Base-by-base conservation (phyloP, 2,329 filamentous ascomycete species). In the Ophiostoma sp. region DNA sequence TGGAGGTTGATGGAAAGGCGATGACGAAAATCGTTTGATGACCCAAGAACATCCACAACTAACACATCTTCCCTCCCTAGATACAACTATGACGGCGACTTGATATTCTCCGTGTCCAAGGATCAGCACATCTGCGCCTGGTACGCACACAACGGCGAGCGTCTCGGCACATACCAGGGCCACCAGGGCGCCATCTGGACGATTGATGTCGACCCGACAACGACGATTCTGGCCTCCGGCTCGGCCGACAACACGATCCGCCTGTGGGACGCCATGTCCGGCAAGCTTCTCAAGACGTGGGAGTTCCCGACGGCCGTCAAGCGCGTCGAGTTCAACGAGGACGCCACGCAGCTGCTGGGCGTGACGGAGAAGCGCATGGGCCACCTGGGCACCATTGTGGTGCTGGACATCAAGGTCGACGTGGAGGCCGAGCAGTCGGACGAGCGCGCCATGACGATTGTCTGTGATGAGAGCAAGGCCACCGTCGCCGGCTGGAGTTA, bases 361-460 rank as follows among this genome's bases (percentile, higher is more conserved):
- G 95, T 99, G 76, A 99, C 96, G 71, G 96, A 99, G 87, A 97
- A 98, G 92, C 94, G 96, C 80, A 97, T 97, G 90, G 96, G 96
- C 78, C 95, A 94, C 85, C 88, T 98, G 77, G 94, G 93, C 81
- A 97, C 95, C 78, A 98, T 99, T 80, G 91, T 95, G 76, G 94
- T 98, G 76, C 89, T 97, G 81, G 93, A 97, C 82, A 92, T 99
- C 87, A 91, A 90, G 83, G 89, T 91, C 77, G 94, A 97, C 81
- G 88, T 93, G 76, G 87, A 95, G 76, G 93, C 91, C 76, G 90
- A 93, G 82, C 96, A 99, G 87, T 90, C 87, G 78, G 90, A 94
- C 79, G 95, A 98, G 86, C 93, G 91, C 80, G 87, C 85, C 77
- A 83, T 98, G 82, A 93, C 91, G 78, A 99, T 99, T 79, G 93